These are phyloP conservation scores for Phialophora tarda DNA, from an alignment of 2,329 filamentous ascomycete species.

Conservation along the genomic window DNA sequence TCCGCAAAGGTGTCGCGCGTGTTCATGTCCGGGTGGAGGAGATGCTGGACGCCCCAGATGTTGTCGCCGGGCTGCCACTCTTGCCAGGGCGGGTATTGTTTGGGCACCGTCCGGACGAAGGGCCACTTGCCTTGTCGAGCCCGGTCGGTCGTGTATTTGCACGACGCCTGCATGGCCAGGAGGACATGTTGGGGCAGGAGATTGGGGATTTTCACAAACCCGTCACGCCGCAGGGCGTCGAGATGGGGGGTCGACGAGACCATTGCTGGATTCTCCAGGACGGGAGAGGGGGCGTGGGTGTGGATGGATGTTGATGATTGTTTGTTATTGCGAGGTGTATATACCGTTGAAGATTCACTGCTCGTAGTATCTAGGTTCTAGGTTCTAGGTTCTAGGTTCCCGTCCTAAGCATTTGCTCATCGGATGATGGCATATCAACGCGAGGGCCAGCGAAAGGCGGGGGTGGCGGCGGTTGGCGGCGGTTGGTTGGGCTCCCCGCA, in stretches of 20 bases:
- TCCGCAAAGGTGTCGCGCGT: constrained; percentile 66
- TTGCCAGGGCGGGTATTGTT: constrained; percentile 89
- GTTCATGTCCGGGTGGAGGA: constrained; percentile 72
- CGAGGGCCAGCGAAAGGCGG: not conserved
- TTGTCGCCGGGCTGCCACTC: constrained; percentile 62
- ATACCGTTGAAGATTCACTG: too few relatives aligned
- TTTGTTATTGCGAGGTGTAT: too few relatives aligned
- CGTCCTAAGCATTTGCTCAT: not conserved
- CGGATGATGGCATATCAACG: not conserved
- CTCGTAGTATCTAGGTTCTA: too few relatives aligned
- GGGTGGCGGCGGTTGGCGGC: not conserved
- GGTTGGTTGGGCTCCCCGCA: not conserved
- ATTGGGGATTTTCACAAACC: constrained; percentile 74
- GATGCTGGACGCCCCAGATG: constrained; percentile 89
- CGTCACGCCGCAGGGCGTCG: constrained; percentile 68
- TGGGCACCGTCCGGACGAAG: constrained; percentile 79
- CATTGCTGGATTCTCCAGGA: not conserved
- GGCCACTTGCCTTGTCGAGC: constrained; percentile 78
- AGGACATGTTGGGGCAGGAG: constrained; percentile 66
- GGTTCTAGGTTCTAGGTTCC: too few relatives aligned
- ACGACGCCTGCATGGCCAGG: constrained; percentile 64
- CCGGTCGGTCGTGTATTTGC: constrained; percentile 61
- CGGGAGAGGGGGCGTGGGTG: too few relatives aligned
- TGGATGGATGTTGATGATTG: too few relatives aligned
- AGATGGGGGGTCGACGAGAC: constrained; percentile 45